Evolutionary conservation across 495 filamentous ascomycete species (phyloP).

Genomic region (Tuber aestivum): DNA sequence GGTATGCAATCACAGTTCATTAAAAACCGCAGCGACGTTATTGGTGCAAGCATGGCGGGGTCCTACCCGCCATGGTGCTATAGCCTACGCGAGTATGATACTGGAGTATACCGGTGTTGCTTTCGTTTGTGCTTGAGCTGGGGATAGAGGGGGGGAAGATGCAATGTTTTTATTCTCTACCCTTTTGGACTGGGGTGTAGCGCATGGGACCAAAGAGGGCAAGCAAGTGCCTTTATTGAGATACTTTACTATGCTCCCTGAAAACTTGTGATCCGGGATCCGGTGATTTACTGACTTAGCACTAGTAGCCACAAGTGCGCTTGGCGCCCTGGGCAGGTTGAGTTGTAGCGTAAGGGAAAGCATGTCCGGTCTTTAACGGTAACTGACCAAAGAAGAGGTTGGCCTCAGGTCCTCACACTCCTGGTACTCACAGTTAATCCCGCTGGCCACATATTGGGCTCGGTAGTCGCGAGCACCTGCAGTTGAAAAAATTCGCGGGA

Average conservation of each 20-base stretch:
- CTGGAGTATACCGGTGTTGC: no score
- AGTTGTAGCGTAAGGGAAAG: neutral
- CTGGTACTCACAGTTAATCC: no score
- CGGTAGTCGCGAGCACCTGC: neutral
- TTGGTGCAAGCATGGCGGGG: no score
- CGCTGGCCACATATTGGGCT: neutral
- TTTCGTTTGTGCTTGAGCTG: no score
- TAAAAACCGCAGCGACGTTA: no score
- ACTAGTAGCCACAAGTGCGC: neutral
- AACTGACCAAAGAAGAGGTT: neutral
- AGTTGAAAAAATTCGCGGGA: neutral
- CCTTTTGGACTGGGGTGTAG: neutral
- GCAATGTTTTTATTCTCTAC: neutral
- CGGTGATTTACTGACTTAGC: no score
- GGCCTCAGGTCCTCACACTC: no score
- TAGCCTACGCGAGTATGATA: no score
- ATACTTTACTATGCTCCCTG: no score
- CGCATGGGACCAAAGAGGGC: neutral
- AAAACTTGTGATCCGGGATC: neutral
- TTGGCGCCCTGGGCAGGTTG: neutral
- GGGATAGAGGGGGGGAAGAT: no score
- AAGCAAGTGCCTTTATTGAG: neutral
- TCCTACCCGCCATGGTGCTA: no score
- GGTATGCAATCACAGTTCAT: no score
- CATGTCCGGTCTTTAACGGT: neutral